A percentile compares a stretch with the other conserved stretches of the same genome.
Conservation (phyloP, 208 protist species). For the Phytomonas serpens region DNA sequence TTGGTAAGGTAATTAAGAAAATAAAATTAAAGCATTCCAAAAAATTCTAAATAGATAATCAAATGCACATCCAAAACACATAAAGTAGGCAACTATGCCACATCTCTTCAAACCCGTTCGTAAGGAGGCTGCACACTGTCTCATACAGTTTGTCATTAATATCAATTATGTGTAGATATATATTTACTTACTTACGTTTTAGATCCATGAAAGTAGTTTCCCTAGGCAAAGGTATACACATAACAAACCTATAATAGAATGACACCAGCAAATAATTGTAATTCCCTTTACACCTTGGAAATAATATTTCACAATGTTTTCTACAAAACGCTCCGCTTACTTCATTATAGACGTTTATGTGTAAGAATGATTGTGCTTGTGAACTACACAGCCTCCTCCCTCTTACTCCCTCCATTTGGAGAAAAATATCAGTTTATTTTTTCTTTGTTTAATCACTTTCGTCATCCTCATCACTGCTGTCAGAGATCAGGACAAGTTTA, state of each 20-base stretch:
- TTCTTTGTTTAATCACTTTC: background rate
- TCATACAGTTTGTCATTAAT: background rate
- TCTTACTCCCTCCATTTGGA: background rate
- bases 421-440: background rate
- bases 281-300: background rate
- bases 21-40: background rate
- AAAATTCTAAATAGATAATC: slow-evolving; percentile 1
- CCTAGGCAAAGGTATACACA: background rate
- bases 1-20: slow-evolving; percentile 1
- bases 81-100: background rate
- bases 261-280: background rate
- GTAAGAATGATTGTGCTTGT: background rate
- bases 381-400: background rate
- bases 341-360: background rate
- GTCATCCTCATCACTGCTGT: background rate
- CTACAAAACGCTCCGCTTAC: background rate
- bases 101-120: background rate
- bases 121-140: background rate
- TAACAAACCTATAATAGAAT: background rate
- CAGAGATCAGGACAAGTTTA: background rate
- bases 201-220: background rate
- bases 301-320: background rate
- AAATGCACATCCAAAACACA: slow-evolving; percentile 10
- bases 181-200: background rate
- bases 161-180: background rate